Percentiles rank a stretch among this genome's conserved stretches.
Conservation (phyloP, 2,329 filamentous ascomycete species). For the Paecilomyces dactylethromorphus region DNA sequence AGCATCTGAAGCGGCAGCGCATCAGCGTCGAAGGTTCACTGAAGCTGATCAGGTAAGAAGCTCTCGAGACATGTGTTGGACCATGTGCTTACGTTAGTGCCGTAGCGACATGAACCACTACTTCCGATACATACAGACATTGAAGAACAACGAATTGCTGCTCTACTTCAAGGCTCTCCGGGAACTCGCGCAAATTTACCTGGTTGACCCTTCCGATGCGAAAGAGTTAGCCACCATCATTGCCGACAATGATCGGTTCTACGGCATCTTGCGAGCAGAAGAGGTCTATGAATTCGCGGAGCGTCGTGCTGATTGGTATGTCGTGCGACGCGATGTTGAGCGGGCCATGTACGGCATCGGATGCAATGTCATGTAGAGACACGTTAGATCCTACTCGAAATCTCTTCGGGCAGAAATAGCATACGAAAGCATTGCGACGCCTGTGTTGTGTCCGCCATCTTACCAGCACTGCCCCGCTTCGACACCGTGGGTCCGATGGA, state of each 20-base stretch:
- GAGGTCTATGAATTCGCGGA: constrained; percentile 98
- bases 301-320: constrained; percentile 88
- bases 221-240: constrained; percentile 95
- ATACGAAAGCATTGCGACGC: neutral
- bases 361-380: constrained; percentile 69
- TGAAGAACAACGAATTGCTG: constrained; percentile 76
- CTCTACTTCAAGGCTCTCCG: constrained; percentile 88
- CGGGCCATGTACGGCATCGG: constrained; percentile 96
- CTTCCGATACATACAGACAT: constrained; percentile 71
- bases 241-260: constrained; percentile 81
- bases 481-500: neutral
- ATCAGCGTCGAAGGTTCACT: constrained; percentile 84
- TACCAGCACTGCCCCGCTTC: neutral
- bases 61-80: neutral
- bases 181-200: constrained; percentile 90
- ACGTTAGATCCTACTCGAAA: constrained; percentile 7
- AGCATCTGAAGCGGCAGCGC: constrained; percentile 93
- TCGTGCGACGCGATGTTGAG: constrained; percentile 81
- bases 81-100: neutral
- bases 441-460: neutral
- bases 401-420: neutral
- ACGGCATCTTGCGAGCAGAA: constrained; percentile 87
- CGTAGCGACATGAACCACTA: constrained; percentile 88
- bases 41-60: constrained; percentile 66
- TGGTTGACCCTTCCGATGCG: constrained; percentile 79